Evolutionary conservation across 1,284 basidiomycete species (phyloP).

Genomic region (Malassezia brasiliensis): DNA sequence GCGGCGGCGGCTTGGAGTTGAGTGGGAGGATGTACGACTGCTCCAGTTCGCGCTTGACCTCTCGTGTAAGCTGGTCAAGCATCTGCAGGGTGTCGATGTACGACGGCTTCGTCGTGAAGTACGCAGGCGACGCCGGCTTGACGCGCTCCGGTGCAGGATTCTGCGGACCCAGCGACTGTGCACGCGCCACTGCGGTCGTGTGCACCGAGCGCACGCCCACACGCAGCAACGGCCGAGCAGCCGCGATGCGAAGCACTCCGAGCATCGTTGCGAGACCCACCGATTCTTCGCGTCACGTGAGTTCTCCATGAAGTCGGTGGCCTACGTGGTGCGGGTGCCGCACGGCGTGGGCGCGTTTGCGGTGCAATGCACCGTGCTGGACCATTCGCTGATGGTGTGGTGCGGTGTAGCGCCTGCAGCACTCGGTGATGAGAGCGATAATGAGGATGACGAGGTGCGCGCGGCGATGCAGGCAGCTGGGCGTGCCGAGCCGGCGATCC

Average conservation of each 20-base stretch:
- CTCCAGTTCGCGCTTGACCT: conserved; percentile 58
- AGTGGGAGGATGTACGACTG: conserved; percentile 64
- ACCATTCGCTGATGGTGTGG: conserved; percentile 14
- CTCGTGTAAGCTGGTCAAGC: conserved; percentile 60
- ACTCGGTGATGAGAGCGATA: background rate
- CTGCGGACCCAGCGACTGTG: background rate
- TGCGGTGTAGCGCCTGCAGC: background rate
- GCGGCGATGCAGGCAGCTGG: conserved; percentile 15
- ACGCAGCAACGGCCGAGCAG: background rate
- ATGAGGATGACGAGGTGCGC: conserved; percentile 6
- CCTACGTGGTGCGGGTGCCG: conserved; percentile 13
- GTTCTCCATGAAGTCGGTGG: conserved; percentile 3
- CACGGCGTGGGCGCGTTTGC: conserved; percentile 2
- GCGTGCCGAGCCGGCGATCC: background rate
- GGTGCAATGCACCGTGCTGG: conserved; percentile 9
- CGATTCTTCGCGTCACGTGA: conserved; percentile 1
- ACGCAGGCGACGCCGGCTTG: conserved; percentile 58
- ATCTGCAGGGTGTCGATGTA: conserved; percentile 66
- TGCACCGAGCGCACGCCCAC: conserved; percentile 1
- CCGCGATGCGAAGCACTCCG: background rate
- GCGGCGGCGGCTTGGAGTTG: conserved; percentile 56
- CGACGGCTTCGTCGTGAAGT: conserved; percentile 73
- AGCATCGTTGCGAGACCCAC: background rate
- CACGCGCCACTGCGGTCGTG: background rate
- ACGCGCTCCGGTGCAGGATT: conserved; percentile 25